Conservation (phyloP, 2,329 filamentous ascomycete species). For the Monascus ruber region DNA sequence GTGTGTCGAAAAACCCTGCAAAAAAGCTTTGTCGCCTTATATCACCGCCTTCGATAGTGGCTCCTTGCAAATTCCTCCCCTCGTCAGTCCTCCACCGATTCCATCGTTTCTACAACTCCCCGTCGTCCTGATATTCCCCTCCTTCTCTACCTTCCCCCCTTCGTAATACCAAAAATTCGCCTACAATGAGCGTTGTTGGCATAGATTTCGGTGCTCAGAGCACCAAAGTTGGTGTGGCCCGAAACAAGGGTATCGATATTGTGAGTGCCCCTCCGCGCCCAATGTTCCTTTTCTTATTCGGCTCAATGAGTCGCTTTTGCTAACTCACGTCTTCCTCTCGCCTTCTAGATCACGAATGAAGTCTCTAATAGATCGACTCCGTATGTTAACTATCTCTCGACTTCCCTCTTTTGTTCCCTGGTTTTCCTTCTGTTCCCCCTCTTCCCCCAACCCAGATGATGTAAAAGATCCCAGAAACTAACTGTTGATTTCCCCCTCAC, state of each 20-base stretch:
- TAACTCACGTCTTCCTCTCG: constrained; percentile 4
- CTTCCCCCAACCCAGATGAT: not conserved
- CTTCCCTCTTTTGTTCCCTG: constrained; percentile 3
- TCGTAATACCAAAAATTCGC: constrained; percentile 8
- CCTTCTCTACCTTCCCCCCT: constrained; percentile 10
- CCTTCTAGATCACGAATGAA: constrained; percentile 81
- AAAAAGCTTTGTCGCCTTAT: no score
- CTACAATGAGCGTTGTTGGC: constrained; percentile 55
- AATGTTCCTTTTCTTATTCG: constrained; percentile 1
- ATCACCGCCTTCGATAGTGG: constrained; percentile 21
- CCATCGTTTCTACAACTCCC: constrained; percentile 6
- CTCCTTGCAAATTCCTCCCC: constrained; percentile 30
- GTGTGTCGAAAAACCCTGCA: no score
- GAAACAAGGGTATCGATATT: constrained; percentile 98
- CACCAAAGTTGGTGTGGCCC: constrained; percentile 93
- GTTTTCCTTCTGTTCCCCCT: constrained; percentile 1
- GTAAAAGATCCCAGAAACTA: constrained; percentile 6
- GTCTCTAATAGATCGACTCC: constrained; percentile 96
- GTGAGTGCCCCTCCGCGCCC: constrained; percentile 48
- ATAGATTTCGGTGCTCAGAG: constrained; percentile 94
- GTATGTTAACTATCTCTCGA: constrained; percentile 49
- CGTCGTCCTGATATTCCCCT: constrained; percentile 4
- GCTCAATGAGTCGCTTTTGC: constrained; percentile 2
- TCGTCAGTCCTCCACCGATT: constrained; percentile 13
- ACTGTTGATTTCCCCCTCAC: constrained; percentile 9